Conservation (phyloP, 768 basidiomycete genomes). For the Pleurotus platypus region DNA sequence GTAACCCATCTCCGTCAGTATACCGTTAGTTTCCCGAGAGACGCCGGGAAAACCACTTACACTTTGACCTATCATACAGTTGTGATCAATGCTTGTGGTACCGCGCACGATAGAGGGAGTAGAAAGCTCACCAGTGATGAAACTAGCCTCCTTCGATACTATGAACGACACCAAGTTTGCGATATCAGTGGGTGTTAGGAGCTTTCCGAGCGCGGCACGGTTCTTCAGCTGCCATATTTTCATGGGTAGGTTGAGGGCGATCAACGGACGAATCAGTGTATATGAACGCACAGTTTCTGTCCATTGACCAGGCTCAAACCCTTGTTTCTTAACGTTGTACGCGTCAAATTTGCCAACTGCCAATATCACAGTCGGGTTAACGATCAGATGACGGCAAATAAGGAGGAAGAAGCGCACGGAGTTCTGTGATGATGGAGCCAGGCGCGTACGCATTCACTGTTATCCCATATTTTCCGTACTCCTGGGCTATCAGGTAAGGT, state of each 20-base stretch:
- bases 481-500: conserved; percentile 18
- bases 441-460: conserved; percentile 40
- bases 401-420: conserved; percentile 20
- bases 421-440: conserved; percentile 23
- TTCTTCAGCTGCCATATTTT: background rate
- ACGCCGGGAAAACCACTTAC: background rate
- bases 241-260: too few relatives aligned
- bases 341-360: conserved; percentile 7
- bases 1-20: background rate
- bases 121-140: background rate
- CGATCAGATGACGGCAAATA: too few relatives aligned
- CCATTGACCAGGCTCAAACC: background rate
- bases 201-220: background rate
- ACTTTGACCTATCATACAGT: background rate
- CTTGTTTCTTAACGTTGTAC: conserved; percentile 2
- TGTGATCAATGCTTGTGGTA: background rate
- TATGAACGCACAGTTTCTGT: background rate
- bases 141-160: conserved; percentile 25
- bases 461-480: conserved; percentile 29
- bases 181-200: conserved; percentile 21
- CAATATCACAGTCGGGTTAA: too few relatives aligned
- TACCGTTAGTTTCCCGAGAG: background rate
- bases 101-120: too few relatives aligned
- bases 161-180: conserved; percentile 29
- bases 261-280: background rate